phyloP scores from a whole-genome alignment of 2,329 filamentous ascomycete genomes.

The Colletotrichum cereale region DNA sequence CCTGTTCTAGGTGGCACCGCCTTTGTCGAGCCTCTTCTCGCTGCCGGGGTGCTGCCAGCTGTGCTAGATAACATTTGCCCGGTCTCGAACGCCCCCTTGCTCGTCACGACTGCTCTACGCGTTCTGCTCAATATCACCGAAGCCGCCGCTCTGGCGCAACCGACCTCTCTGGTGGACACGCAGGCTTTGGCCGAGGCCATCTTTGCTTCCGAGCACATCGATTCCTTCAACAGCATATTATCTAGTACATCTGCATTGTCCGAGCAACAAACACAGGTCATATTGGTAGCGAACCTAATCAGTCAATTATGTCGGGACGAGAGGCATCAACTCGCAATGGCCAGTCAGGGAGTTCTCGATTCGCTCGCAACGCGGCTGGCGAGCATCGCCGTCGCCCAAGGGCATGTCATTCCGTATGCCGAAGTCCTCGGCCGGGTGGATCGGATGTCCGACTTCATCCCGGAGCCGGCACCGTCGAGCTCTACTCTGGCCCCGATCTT shows the following conservation, averaged over 20 bases:
- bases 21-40: conserved; percentile 81
- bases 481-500: conserved; percentile 77
- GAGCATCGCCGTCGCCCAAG: conserved; percentile 75
- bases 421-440: conserved; percentile 67
- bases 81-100: conserved; percentile 70
- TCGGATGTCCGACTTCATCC: conserved; percentile 69
- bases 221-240: conserved; percentile 67
- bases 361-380: conserved; percentile 80
- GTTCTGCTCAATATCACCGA: conserved; percentile 79
- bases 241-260: conserved; percentile 65
- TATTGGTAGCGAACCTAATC: conserved; percentile 69
- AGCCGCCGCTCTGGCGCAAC: conserved; percentile 68
- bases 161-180: conserved; percentile 61
- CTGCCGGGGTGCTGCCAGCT: conserved; percentile 75
- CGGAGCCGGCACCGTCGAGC: conserved; percentile 69
- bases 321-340: conserved; percentile 76
- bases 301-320: conserved; percentile 75
- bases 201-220: conserved; percentile 57
- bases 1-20: conserved; percentile 75
- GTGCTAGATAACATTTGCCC: conserved; percentile 79
- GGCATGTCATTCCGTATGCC: conserved; percentile 76
- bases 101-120: conserved; percentile 80
- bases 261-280: conserved; percentile 72
- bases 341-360: conserved; percentile 81
- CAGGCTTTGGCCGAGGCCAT: conserved; percentile 71